Evolutionary conservation across 192 early-diverging fungal genomes (phyloP).

Genomic region (Coemansia sp.): DNA sequence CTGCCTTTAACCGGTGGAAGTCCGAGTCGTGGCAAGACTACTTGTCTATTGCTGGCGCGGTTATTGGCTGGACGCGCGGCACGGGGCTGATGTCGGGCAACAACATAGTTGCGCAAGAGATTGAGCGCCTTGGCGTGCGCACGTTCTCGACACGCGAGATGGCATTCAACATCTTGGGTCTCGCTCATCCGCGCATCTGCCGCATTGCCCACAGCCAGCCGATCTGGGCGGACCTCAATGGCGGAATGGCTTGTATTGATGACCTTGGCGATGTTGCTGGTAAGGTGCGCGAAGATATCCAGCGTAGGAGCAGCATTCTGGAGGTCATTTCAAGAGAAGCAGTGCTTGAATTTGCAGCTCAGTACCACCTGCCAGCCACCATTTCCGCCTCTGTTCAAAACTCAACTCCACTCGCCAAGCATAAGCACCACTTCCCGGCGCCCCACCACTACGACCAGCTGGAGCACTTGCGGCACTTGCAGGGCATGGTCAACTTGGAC

Average conservation of each 20-base stretch:
- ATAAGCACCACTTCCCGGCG: conserved; percentile 82
- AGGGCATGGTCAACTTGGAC: conserved; percentile 86
- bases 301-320: background rate
- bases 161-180: conserved; percentile 93
- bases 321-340: background rate
- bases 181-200: conserved; percentile 78
- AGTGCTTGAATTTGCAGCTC: background rate
- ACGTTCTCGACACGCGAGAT: conserved; percentile 93
- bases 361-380: background rate
- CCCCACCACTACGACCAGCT: conserved; percentile 67
- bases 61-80: conserved; percentile 96
- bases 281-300: background rate
- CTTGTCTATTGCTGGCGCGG: conserved; percentile 83
- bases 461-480: conserved; percentile 64
- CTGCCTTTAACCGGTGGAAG: conserved; percentile 87
- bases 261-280: background rate
- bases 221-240: conserved; percentile 86
- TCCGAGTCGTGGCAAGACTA: conserved; percentile 88
- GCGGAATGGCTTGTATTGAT: conserved; percentile 16
- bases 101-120: conserved; percentile 83
- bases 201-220: conserved; percentile 73
- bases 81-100: conserved; percentile 91
- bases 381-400: background rate
- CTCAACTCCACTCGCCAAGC: conserved; percentile 74
- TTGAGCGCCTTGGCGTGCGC: conserved; percentile 82